Conservation (phyloP, 2,329 filamentous ascomycete species). For the Dothideomycetes sp. region DNA sequence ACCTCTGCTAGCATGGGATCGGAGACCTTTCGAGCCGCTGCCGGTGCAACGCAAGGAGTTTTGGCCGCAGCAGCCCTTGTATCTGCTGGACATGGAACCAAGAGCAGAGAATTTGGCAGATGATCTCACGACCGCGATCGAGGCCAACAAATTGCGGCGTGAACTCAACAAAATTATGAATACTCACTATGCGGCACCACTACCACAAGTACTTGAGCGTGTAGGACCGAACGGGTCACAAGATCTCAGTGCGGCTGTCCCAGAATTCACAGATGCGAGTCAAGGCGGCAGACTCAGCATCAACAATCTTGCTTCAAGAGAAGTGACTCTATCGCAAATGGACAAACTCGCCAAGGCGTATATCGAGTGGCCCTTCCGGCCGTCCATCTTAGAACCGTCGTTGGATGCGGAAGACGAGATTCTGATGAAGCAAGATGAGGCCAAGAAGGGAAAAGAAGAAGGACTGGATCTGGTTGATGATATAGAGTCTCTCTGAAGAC, state of each 20-base stretch:
- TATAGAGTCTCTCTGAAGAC: not conserved
- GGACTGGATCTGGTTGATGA: not conserved
- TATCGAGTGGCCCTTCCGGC: constrained; percentile 55
- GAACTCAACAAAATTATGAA: constrained; percentile 45
- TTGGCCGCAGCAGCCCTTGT: constrained; percentile 50
- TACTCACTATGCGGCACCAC: constrained; percentile 24
- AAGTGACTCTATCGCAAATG: constrained; percentile 47
- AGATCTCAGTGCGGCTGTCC: constrained; percentile 42
- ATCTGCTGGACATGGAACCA: constrained; percentile 61
- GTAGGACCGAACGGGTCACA: constrained; percentile 54
- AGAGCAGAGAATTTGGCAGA: constrained; percentile 28
- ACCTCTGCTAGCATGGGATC: constrained; percentile 54
- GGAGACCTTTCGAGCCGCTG: constrained; percentile 62
- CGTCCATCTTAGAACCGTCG: too few species aligned
- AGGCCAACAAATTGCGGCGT: constrained; percentile 19
- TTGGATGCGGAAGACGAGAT: constrained; percentile 7
- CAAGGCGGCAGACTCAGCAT: constrained; percentile 38
- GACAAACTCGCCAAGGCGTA: constrained; percentile 51
- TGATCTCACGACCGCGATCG: constrained; percentile 18
- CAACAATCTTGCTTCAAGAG: constrained; percentile 38
- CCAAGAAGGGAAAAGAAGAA: not conserved
- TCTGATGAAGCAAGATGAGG: not conserved
- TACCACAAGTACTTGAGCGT: constrained; percentile 40
- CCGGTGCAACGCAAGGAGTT: constrained; percentile 51
- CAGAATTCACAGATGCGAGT: constrained; percentile 40